These are phyloP conservation scores for Phialemoniopsis sp. DNA, from an alignment of 2,329 filamentous ascomycete genomes.

Conservation along the genomic window DNA sequence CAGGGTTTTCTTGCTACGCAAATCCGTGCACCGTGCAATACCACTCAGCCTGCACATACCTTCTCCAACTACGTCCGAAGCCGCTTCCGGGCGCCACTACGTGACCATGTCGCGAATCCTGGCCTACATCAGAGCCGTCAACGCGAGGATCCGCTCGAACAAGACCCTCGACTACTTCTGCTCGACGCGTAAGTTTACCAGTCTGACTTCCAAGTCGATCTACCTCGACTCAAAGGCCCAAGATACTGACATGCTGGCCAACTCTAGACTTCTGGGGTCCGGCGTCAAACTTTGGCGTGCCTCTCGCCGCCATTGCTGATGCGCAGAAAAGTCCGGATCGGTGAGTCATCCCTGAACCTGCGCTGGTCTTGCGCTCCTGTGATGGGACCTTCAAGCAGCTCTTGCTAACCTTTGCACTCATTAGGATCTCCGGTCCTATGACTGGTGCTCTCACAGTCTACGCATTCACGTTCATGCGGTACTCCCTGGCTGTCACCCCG, in stretches of 20 bases:
- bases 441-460: constrained; percentile 33
- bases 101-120: too few relatives aligned
- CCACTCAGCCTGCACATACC: too few relatives aligned
- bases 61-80: too few relatives aligned
- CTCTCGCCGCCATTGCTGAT: constrained; percentile 54
- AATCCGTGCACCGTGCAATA: too few relatives aligned
- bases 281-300: constrained; percentile 59
- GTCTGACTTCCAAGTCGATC: too few relatives aligned
- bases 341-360: constrained; percentile 29
- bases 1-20: too few relatives aligned
- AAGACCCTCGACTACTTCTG: not conserved
- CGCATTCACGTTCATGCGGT: constrained; percentile 40
- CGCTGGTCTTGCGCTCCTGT: not conserved
- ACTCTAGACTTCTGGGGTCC: constrained; percentile 62
- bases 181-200: not conserved
- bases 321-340: constrained; percentile 58
- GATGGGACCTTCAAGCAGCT: too few relatives aligned
- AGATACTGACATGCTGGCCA: too few relatives aligned
- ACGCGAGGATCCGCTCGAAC: not conserved
- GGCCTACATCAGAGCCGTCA: not conserved
- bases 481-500: constrained; percentile 35
- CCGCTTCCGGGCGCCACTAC: too few relatives aligned
- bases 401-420: too few relatives aligned
- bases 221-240: too few relatives aligned
- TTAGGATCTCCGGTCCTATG: constrained; percentile 37